Percentiles rank a stretch among this genome's conserved stretches.
phyloP scores from a whole-genome alignment of 192 early-diverging fungal species.

The Entomortierella chlamydospora region DNA sequence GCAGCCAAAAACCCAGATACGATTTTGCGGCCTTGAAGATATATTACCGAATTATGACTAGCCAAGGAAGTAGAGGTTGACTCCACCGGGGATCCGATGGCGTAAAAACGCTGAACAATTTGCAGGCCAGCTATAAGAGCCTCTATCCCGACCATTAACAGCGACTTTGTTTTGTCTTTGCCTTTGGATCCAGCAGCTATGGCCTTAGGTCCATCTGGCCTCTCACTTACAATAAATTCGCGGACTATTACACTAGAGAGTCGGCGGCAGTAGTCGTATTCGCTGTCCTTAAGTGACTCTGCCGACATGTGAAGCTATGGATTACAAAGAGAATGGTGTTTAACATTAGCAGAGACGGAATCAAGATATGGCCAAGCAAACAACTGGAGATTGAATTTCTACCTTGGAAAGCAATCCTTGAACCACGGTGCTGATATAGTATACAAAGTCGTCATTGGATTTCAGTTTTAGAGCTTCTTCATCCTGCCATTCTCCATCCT shows the following conservation, averaged over 20 bases:
- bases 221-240: conserved; percentile 34
- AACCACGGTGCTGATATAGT: conserved; percentile 57
- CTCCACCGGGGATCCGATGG: neutral
- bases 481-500: neutral
- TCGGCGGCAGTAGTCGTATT: conserved; percentile 44
- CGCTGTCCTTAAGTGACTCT: conserved; percentile 27
- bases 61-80: too few species aligned
- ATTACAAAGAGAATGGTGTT: neutral
- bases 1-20: conserved; percentile 34
- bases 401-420: conserved; percentile 51
- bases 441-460: conserved; percentile 59
- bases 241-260: conserved; percentile 38
- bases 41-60: neutral
- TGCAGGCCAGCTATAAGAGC: conserved; percentile 39
- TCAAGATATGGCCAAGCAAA: too few species aligned
- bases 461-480: conserved; percentile 34
- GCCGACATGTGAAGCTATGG: conserved; percentile 21
- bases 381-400: neutral
- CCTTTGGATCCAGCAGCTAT: conserved; percentile 46
- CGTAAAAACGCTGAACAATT: conserved; percentile 36
- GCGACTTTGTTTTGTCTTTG: conserved; percentile 50
- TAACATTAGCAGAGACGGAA: too few species aligned
- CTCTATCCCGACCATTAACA: conserved; percentile 50
- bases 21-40: conserved; percentile 11
- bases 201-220: conserved; percentile 35